phyloP scores from a whole-genome alignment of 352 stramenopile species.

The Globisporangium sylvaticum region DNA sequence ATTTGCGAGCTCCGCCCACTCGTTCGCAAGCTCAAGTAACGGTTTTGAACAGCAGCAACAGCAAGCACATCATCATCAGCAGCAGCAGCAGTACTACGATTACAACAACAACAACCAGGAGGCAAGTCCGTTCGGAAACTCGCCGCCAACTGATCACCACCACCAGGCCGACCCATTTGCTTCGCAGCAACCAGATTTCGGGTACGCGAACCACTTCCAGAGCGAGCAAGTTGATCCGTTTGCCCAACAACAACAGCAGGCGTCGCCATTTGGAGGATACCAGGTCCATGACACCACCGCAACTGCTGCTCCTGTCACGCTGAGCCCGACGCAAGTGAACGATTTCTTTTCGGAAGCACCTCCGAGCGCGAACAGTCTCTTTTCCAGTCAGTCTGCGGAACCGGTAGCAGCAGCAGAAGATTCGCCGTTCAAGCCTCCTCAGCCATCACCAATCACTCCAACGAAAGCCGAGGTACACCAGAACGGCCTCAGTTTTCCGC shows the following conservation, averaged over 20 bases:
- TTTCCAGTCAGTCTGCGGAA: slow-evolving; percentile 16
- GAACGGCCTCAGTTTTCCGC: background rate
- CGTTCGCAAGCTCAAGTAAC: background rate
- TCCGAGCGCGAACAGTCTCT: slow-evolving; percentile 35
- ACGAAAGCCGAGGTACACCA: background rate
- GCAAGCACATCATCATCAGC: background rate
- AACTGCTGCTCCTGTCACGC: background rate
- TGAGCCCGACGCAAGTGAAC: slow-evolving; percentile 23
- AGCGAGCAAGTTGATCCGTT: slow-evolving; percentile 6
- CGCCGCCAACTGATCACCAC: background rate
- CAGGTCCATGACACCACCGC: background rate
- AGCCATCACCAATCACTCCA: background rate
- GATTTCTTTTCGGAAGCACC: slow-evolving; percentile 32
- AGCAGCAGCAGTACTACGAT: slow-evolving; percentile 4
- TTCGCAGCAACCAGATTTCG: slow-evolving; percentile 6
- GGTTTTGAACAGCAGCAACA: slow-evolving; percentile 5
- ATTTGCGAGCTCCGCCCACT: background rate
- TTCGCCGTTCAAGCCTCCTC: background rate
- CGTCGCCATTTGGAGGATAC: background rate
- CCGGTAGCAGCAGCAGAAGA: background rate
- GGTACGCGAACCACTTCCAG: background rate
- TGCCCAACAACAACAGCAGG: background rate
- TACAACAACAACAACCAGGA: slow-evolving; percentile 6
- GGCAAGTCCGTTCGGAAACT: background rate
- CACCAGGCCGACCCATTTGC: slow-evolving; percentile 16